A percentile compares a stretch with the other conserved stretches of the same genome.
phyloP scores from a whole-genome alignment of 345 rosid genomes.

The Ceriops decandra region DNA sequence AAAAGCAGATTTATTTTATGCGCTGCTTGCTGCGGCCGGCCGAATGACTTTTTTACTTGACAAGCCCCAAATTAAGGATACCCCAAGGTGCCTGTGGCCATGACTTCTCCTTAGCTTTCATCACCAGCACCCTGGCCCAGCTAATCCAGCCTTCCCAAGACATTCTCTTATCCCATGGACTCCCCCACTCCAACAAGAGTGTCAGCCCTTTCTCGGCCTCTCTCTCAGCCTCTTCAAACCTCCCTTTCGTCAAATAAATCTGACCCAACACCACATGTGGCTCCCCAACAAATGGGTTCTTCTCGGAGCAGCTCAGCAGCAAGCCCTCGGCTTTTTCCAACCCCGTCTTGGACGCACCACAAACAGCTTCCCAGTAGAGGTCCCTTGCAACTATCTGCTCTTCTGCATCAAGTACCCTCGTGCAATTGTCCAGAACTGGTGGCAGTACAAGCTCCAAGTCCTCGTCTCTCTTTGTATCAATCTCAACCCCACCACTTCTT shows the following conservation, averaged over 20 bases:
- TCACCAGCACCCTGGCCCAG: slow-evolving; percentile 72
- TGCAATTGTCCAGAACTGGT: slow-evolving; percentile 67
- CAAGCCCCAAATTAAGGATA: slow-evolving; percentile 73
- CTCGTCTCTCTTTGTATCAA: slow-evolving; percentile 52
- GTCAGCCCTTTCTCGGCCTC: slow-evolving; percentile 62
- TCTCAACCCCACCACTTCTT: slow-evolving; percentile 26
- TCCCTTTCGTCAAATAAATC: slow-evolving; percentile 51
- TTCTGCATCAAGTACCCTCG: slow-evolving; percentile 43
- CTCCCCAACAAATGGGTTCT: slow-evolving; percentile 80
- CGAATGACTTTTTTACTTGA: slow-evolving; percentile 34
- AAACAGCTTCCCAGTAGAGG: slow-evolving; percentile 76
- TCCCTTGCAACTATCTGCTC: slow-evolving; percentile 65
- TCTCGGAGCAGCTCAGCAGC: slow-evolving; percentile 44
- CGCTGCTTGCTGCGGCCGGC: no score
- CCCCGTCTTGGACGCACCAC: slow-evolving; percentile 40
- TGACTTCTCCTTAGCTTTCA: slow-evolving; percentile 75
- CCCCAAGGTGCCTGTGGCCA: slow-evolving; percentile 89
- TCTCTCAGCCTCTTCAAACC: slow-evolving; percentile 62
- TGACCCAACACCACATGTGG: slow-evolving; percentile 73
- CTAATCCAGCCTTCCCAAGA: slow-evolving; percentile 96
- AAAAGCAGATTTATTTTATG: no score
- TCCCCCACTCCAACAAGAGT: slow-evolving; percentile 80
- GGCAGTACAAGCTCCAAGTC: slow-evolving; percentile 70
- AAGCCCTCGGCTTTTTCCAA: slow-evolving; percentile 50
- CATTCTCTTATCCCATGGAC: slow-evolving; percentile 92